Evolutionary conservation across 129 eudicot genomes (phyloP), one percentile per base, ranked within the genome.

Genomic region (Logfia minima): DNA sequence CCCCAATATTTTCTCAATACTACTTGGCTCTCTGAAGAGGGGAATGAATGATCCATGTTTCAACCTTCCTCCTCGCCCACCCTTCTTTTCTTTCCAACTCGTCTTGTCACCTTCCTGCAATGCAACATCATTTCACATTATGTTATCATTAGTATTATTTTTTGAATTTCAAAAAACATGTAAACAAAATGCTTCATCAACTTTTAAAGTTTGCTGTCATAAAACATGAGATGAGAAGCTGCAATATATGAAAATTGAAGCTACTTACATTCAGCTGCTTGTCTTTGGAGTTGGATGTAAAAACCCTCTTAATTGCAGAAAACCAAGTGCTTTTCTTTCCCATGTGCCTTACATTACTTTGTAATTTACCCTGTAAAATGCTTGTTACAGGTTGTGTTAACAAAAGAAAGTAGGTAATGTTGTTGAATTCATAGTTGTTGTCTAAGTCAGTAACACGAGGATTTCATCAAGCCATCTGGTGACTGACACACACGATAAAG

Each of bases 1-100:
- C 43, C 92, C 98, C 66, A 92, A 81, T 56, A 92, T 92, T 77
- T 92, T 88, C 85, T 92, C 98, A n/a, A 92, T 92, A 77, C 98
- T 92, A 66, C 98, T 92, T 67, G 98, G 98, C 76, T 83, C 89
- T 80, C 93, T 88, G 76, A 90, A 88, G 5, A 83, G 86, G 23
- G 98, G 97, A 74, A 92, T 78, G 64, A 87, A 89, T 41, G 79
- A 61, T 37, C 88, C 92, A 73, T 79, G 90, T 77, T 73, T 86
- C 48, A 83, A 59, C 70, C 68, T 86, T 26, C 92, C 85, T 82
- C 37, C 21, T 35, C 21, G 41, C 5, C 43, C 48, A 66, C 81
- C 77, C 86, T 89, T 89, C 79, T 83, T 87, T 80, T 86, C 83
- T 71, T 85, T 90, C 31, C 62, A 26, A 70, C 81, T 72, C 39